Evolutionary conservation across 257 asterid genomes (phyloP).

Genomic region (Solanum arcanum): DNA sequence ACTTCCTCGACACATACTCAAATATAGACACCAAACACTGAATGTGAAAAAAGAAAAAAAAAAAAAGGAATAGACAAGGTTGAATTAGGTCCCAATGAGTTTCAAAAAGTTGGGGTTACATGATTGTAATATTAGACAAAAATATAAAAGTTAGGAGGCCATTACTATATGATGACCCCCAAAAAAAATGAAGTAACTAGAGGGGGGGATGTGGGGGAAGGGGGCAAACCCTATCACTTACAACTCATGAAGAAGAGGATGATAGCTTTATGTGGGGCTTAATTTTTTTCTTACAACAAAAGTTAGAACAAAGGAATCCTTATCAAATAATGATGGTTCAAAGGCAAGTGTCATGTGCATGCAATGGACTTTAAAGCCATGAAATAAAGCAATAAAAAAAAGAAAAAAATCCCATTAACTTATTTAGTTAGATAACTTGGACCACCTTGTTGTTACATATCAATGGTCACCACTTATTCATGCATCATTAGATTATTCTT

Average conservation of each 20-base stretch:
- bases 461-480: neutral
- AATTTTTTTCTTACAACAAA: neutral
- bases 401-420: neutral
- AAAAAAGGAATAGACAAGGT: neutral
- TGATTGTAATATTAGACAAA: neutral
- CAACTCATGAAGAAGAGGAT: slow-evolving; percentile 22
- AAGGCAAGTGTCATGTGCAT: slow-evolving; percentile 24
- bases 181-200: neutral
- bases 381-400: neutral
- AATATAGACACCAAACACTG: accelerated
- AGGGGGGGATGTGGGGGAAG: neutral
- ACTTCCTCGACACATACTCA: neutral
- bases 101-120: neutral
- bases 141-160: neutral
- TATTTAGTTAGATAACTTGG: neutral
- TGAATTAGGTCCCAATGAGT: neutral
- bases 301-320: slow-evolving; percentile 2
- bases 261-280: slow-evolving; percentile 20
- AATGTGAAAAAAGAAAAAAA: accelerated
- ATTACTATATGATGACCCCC: neutral
- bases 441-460: neutral
- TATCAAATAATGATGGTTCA: slow-evolving; percentile 14
- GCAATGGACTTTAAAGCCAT: slow-evolving; percentile 7
- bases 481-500: neutral
- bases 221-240: slow-evolving; percentile 6